phyloP scores from a whole-genome alignment of 2,329 filamentous ascomycete species.

The Sporothrix protearum region DNA sequence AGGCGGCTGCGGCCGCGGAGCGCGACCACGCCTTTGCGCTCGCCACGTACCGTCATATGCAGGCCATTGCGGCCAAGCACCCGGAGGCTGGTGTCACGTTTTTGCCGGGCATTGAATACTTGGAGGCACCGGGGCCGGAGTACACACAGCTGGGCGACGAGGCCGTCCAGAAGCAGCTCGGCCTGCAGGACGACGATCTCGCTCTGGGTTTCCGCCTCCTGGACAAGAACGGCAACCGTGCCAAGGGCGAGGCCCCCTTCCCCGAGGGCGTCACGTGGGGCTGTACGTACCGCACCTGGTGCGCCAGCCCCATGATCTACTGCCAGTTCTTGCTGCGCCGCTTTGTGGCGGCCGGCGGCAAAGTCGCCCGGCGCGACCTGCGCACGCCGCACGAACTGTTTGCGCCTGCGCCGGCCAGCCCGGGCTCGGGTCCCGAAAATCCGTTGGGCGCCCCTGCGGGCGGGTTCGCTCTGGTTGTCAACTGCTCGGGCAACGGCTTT shows the following conservation, averaged over 20 bases:
- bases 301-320: slow-evolving; percentile 54
- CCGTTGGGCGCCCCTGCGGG: slow-evolving; percentile 7
- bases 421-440: not conserved
- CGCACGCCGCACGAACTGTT: slow-evolving; percentile 41
- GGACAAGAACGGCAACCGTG: slow-evolving; percentile 32
- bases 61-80: slow-evolving; percentile 31
- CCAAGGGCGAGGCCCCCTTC: not conserved
- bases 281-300: slow-evolving; percentile 53
- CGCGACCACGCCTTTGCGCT: slow-evolving; percentile 45
- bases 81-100: slow-evolving; percentile 48
- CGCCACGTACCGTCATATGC: slow-evolving; percentile 44
- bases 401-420: slow-evolving; percentile 31
- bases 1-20: slow-evolving; percentile 30
- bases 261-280: slow-evolving; percentile 44
- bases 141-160: slow-evolving; percentile 35
- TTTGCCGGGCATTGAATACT: slow-evolving; percentile 49
- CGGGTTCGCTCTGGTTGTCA: slow-evolving; percentile 39
- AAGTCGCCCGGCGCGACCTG: slow-evolving; percentile 37
- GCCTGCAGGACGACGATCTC: slow-evolving; percentile 35
- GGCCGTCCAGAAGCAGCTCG: slow-evolving; percentile 35
- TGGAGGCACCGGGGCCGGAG: slow-evolving; percentile 44
- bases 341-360: slow-evolving; percentile 40
- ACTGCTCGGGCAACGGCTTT: slow-evolving; percentile 47
- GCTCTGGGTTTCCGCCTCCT: slow-evolving; percentile 42
- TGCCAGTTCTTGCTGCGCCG: slow-evolving; percentile 46